Evolutionary conservation across 768 basidiomycete genomes (phyloP), one percentile per base, ranked within the genome.

Genomic region (Sistotremastrum niveocremeum): DNA sequence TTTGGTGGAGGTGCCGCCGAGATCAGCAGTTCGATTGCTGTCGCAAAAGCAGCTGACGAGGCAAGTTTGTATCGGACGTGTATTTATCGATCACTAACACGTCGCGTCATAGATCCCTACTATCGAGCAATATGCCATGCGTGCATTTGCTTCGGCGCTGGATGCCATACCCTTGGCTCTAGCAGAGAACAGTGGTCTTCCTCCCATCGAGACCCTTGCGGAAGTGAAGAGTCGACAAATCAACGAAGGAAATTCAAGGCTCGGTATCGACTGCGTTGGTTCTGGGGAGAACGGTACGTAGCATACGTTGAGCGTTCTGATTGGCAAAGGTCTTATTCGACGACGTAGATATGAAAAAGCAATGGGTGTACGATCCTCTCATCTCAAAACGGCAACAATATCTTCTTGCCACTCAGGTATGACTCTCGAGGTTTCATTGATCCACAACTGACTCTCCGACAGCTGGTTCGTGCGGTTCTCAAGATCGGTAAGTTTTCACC

Each of bases 81-180:
- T 41, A 5, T 37, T 20, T 11, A 29, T n/a, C 28, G 31, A 12
- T 31, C 36, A 44, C 44, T 32, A 41, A 30, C 8, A 42, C 8
- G 30, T 8, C 30, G 36, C 20, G 4, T 6, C 7, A 12, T 50
- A 91, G 87, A 94, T 95, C 53, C 83, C 95, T 1, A 76, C 89
- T 31, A 97, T 99, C 57, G 95, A 99, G 65, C 95, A 99, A 70
- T 99, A 99, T 58, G 95, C 95, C 3, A 97, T 99, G 93, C 83
- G 94, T 42, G 93, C 95, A n/a, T 99, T 98, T 61, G 76, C 95
- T 3, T 85, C 87, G 34, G 94, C 95, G 9, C 70, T 99, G 6
- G 95, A 99, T 56, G 76, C 90, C n/a, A 68, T 98, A 42, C 95
- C 95, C 3, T 76, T 99, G 8, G 95, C 95, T 4, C 72, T 99